Evolutionary conservation across 306 rosid genomes (phyloP).

Genomic region (Trichosanthes truncata): DNA sequence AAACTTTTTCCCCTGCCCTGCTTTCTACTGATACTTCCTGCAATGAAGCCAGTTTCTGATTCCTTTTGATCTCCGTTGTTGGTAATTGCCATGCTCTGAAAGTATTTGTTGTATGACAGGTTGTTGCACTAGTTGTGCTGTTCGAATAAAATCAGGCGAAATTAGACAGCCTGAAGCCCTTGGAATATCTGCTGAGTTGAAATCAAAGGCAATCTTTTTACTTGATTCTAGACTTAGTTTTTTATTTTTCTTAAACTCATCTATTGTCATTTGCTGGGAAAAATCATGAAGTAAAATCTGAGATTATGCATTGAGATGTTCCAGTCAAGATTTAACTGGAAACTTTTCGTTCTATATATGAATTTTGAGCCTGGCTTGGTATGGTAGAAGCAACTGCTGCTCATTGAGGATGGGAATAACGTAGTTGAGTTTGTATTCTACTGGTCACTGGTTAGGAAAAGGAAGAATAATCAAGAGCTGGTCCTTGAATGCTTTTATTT

Average conservation of each 20-base stretch:
- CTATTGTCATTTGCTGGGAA: neutral
- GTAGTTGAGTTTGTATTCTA: neutral
- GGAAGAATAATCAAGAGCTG: neutral
- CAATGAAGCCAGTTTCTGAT: neutral
- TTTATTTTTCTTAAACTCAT: neutral
- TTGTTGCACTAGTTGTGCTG: conserved; percentile 98
- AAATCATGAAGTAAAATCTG: neutral
- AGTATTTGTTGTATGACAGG: conserved; percentile 35
- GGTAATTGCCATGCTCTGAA: neutral
- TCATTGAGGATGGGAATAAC: neutral
- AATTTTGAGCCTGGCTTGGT: neutral
- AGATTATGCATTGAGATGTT: neutral
- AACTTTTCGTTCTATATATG: neutral
- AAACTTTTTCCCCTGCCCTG: neutral
- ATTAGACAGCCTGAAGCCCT: conserved; percentile 93
- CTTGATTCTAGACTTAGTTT: neutral
- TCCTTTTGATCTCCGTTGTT: neutral
- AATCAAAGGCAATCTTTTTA: conserved; percentile 43
- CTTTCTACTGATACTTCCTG: neutral
- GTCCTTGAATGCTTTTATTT: neutral
- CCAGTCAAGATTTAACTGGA: neutral
- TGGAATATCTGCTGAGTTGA: conserved; percentile 89
- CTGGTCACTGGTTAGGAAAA: neutral
- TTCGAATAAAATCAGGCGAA: conserved; percentile 80
- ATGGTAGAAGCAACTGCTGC: neutral